Base-by-base conservation (phyloP, 306 rosid species). In the Chamaecrista fasciculata region DNA sequence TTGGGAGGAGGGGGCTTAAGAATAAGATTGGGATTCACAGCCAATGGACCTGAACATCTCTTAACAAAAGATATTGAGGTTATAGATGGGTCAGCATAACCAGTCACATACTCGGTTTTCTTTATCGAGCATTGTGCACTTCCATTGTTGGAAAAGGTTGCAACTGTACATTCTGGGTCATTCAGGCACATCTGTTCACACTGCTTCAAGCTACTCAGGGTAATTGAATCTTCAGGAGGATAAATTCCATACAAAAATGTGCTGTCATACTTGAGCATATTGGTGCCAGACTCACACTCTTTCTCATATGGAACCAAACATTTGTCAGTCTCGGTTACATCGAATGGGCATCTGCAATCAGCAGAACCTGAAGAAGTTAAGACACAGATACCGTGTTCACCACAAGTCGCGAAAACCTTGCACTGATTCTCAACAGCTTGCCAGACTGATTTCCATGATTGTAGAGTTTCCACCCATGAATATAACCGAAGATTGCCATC, bases 361-460 rank as follows among this genome's bases (percentile, higher is more conserved):
- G 88, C 80, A 21, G 82, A 73, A 62, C 86, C 92, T 11, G 86
- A 76, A 40, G 83, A 69, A 40, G 15, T 66, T 31, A 82, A 79
- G 78, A 76, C 76, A 48, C 97, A 91, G 51, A 88, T 77, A 46
- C 97, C 97, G 2, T 1, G 82, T 62, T 75, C 69, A 29, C 89
- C 87, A 72, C 97, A 88, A 20, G 92, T 84, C 11, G 91, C 95
- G 43, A 86, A 88, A 14, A 91, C 97, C 31, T 84, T 80, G 84
- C 97, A 91, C 67, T 86, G 97, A 72, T 88, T 88, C 76, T 88
- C 87, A 39, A 91, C 92, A 71, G 97, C 97, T 67, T 82, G 96
- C 97, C 97, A 91, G 24, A 88, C 97, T 8, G 86, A 50, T 76
- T 70, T 80, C 97, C 97, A 91, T 58, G 87, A 72, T 28, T 65